Evolutionary conservation across 495 filamentous ascomycete species (phyloP), one percentile per base, ranked within the genome.

Genomic region (Mytilinidion resinicola): DNA sequence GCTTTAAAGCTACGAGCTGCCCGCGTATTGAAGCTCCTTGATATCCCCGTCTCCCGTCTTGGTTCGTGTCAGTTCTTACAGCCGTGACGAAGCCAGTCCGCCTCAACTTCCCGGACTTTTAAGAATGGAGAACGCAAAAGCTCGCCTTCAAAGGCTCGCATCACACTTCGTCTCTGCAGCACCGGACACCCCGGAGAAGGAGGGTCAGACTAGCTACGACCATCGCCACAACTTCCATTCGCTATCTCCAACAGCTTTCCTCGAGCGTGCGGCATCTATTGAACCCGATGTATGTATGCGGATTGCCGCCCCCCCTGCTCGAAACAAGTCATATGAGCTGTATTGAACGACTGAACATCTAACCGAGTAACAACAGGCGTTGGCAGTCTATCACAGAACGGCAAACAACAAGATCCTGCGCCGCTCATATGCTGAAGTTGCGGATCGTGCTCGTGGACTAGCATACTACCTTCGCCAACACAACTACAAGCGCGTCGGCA

Each of bases 351-450:
- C 6, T 30, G 25, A 30, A 30, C 25, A 19, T 19, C 1, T 42
- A 34, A 12, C n/a, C 10, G 10, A 50, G 47, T 1, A 14, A 19
- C 3, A 19, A 15, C 47, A 88, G 85, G 85, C 88, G 39, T 78
- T 83, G 68, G 93, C 92, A 47, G 88, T 97, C 66, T 86, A 89
- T 72, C 93, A 98, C 72, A 68, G 89, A 51, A 96, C 90, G 0
- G 82, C 89, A 53, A 92, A 93, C 71, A 79, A 82, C 61, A 80
- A 82, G 59, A 71, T 85, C 34, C 76, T 98, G 7, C 78, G 86
- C 21, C 78, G 91, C 52, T 83, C 82, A 3, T 98, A 98, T 67
- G 69, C 75, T 53, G 87, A 95, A 63, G 78, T 87, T 42, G 89
- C 93, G 14, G 87, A 93, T 63, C 86, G 95, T 8, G 87, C 93